Conservation (phyloP, 2,329 filamentous ascomycete species). For the Curvularia spicifera region DNA sequence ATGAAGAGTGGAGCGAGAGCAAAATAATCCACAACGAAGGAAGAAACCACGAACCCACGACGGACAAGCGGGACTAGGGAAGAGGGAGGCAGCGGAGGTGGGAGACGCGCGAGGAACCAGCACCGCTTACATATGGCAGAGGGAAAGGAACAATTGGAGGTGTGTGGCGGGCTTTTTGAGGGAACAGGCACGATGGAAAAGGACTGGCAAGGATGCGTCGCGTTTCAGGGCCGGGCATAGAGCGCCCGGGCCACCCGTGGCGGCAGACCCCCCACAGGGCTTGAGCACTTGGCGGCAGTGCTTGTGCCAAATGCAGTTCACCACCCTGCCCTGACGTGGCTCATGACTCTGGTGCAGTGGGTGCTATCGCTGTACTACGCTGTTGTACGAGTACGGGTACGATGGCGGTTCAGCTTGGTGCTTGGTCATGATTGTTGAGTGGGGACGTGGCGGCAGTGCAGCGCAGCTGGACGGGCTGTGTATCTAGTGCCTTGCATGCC, state of each 20-base stretch:
- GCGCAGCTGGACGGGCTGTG: neutral
- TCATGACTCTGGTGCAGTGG: neutral
- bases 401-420: too few species aligned
- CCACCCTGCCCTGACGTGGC: too few species aligned
- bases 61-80: neutral
- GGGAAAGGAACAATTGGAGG: neutral
- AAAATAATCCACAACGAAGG: conserved; percentile 1
- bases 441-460: neutral
- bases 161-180: conserved; percentile 10
- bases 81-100: neutral
- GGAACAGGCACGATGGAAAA: conserved; percentile 2
- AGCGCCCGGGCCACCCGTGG: conserved; percentile 8
- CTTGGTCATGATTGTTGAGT: neutral
- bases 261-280: conserved; percentile 9
- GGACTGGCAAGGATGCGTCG: conserved; percentile 15
- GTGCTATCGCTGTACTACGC: neutral
- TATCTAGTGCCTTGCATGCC: neutral
- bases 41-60: neutral
- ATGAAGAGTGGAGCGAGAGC: conserved; percentile 7
- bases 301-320: conserved; percentile 1
- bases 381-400: too few species aligned
- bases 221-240: conserved; percentile 15
- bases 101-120: neutral
- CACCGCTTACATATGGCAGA: neutral
- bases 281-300: conserved; percentile 6